Percentiles rank a stretch among this genome's conserved stretches.
Evolutionary conservation across 805 yeast species (phyloP).

Genomic region (Hemisphaericaspora nanyangensis): DNA sequence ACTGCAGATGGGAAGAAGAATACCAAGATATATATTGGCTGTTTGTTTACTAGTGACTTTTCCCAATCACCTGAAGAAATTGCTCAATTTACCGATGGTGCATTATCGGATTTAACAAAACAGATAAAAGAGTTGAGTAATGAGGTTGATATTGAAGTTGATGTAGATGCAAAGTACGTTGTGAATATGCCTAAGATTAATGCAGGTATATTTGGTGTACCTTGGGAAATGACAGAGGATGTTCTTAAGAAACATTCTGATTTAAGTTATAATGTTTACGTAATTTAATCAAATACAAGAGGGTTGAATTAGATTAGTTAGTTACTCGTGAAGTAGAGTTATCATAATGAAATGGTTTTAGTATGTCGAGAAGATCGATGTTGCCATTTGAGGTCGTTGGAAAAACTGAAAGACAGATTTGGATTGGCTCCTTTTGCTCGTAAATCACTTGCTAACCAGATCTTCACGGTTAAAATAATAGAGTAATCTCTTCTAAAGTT

Average conservation of each 20-base stretch:
- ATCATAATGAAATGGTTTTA: too few species aligned
- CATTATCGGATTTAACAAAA: conserved; percentile 43
- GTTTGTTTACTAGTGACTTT: conserved; percentile 65
- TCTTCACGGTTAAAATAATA: too few species aligned
- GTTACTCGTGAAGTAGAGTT: too few species aligned
- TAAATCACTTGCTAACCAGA: too few species aligned
- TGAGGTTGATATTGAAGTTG: conserved; percentile 4
- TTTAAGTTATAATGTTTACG: conserved; percentile 45
- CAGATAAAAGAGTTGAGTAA: conserved; percentile 25
- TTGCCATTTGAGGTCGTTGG: too few species aligned
- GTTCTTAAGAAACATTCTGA: conserved; percentile 34
- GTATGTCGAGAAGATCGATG: too few species aligned
- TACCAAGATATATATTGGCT: conserved; percentile 43
- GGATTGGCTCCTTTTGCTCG: too few species aligned
- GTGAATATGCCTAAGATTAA: conserved; percentile 75
- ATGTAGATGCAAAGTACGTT: conserved; percentile 14
- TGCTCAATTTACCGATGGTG: conserved; percentile 45
- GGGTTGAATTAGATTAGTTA: too few species aligned
- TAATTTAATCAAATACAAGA: too few species aligned
- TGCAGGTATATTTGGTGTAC: conserved; percentile 75
- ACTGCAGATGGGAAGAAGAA: conserved; percentile 27
- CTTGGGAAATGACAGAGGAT: conserved; percentile 68
- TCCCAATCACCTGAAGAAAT: conserved; percentile 44
- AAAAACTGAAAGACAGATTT: too few species aligned
- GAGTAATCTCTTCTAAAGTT: too few species aligned